Evolutionary conservation across 2,329 filamentous ascomycete genomes (phyloP), one percentile per base, ranked within the genome.

Genomic region (Chaetomium sp.): DNA sequence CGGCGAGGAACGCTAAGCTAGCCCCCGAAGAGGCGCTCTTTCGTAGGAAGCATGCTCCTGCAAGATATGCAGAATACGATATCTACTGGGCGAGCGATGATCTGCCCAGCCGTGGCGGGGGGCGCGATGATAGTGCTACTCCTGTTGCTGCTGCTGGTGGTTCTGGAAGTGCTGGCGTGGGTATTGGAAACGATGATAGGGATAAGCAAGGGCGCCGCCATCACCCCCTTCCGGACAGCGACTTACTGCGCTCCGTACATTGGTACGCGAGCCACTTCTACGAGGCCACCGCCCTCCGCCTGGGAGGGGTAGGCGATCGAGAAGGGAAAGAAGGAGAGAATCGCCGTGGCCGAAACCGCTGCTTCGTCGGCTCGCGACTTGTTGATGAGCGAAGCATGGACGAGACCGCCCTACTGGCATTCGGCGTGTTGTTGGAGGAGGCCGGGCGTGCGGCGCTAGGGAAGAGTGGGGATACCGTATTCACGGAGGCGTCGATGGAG

Each of bases 351-450:
- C 19, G 19, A 27, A 27, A 49, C 34, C 32, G 54, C 32, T 59
- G 58, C 47, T 52, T 60, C 34, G 58, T 62, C n/a, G 62, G 59
- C 36, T 55, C 60, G 6, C 61, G 66, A 35, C 68, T 68, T 52
- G 64, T 78, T 40, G 76, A 81, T 57, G 77, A 81, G 66, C 69
- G 77, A 60, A 88, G 82, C 68, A 82, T 92, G 80, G 87, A 92
- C 66, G 88, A 89, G 72, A 89, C 87, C 11, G 88, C 88, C 4
- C 74, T 92, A 56, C 72, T 92, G 53, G 87, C 88, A 1, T 76
- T 92, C 64, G 87, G 88, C 1, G 82, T 92, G 49, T 69, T 92
- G 55, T 72, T 91, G 43, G 88, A 92, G 70, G 88, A 92, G 69
- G 79, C 81, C 2, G 77, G 80, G 12, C 75, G 77, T 42, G 80